Percentiles rank a stretch among this genome's conserved stretches.
phyloP scores from a whole-genome alignment of 345 rosid species.

The Eucalyptus grandis region DNA sequence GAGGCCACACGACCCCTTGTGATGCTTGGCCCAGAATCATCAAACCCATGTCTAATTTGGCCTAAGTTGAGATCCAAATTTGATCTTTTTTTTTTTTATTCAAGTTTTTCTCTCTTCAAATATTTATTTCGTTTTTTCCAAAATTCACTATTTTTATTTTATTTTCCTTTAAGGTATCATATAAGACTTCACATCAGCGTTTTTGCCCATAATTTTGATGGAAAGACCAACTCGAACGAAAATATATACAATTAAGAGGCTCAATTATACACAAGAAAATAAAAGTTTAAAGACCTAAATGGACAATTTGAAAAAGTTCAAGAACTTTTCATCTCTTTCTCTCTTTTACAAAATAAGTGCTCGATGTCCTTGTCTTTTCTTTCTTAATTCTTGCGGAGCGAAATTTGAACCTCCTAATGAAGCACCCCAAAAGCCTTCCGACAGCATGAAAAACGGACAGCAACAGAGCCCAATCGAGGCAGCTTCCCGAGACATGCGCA shows the following conservation, averaged over 20 bases:
- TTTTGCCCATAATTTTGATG: background rate
- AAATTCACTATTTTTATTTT: background rate
- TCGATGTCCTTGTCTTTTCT: no score
- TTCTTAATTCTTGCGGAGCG: background rate
- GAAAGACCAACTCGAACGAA: background rate
- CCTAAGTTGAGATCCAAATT: background rate
- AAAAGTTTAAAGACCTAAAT: background rate
- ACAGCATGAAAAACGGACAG: background rate
- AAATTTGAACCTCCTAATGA: background rate
- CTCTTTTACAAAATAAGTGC: background rate
- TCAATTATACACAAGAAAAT: background rate
- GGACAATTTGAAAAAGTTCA: background rate
- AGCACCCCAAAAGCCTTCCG: background rate
- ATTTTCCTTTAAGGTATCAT: no score
- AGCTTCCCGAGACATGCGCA: background rate
- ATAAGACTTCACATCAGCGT: background rate
- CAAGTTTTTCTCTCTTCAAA: background rate
- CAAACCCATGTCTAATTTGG: background rate
- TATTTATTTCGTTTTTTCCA: no score
- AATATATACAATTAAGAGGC: background rate
- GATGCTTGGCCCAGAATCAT: background rate
- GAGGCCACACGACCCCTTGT: fast-evolving
- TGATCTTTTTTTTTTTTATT: no score
- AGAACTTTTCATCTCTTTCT: background rate
- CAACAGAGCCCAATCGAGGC: background rate